phyloP scores from a whole-genome alignment of 441 rosid species.

The Mallotus japonicus region DNA sequence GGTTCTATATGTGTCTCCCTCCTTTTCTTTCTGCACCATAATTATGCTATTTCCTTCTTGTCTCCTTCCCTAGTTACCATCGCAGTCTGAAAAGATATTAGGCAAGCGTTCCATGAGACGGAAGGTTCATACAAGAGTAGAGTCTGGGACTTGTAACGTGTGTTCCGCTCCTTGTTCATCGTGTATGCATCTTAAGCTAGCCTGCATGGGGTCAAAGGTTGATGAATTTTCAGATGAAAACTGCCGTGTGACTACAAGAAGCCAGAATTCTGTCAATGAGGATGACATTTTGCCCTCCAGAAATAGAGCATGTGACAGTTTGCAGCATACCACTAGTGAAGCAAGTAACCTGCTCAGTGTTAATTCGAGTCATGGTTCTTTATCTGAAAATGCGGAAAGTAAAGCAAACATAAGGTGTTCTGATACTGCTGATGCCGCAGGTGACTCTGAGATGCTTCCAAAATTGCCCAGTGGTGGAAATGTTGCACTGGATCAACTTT shows the following conservation, averaged over 20 bases:
- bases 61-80: conserved; percentile 33
- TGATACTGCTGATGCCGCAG: conserved; percentile 41
- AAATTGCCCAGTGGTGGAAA: conserved; percentile 35
- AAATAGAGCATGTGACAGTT: conserved; percentile 34
- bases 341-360: conserved; percentile 55
- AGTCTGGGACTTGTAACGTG: conserved; percentile 83
- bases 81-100: conserved; percentile 42
- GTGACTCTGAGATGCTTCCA: conserved; percentile 34
- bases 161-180: conserved; percentile 87
- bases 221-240: conserved; percentile 68
- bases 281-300: conserved; percentile 35
- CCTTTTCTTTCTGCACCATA: not conserved
- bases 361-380: conserved; percentile 54
- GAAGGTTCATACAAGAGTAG: conserved; percentile 43
- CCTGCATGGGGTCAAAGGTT: conserved; percentile 51
- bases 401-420: conserved; percentile 47
- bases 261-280: conserved; percentile 60
- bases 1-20: not conserved
- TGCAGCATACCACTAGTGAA: conserved; percentile 52
- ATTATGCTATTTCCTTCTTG: not conserved
- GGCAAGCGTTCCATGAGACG: conserved; percentile 50
- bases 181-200: conserved; percentile 67
- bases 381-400: conserved; percentile 59
- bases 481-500: conserved; percentile 31
- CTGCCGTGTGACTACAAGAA: conserved; percentile 44